Base-by-base conservation (phyloP, 768 basidiomycete species). In the Pleurotus citrinopileatus region DNA sequence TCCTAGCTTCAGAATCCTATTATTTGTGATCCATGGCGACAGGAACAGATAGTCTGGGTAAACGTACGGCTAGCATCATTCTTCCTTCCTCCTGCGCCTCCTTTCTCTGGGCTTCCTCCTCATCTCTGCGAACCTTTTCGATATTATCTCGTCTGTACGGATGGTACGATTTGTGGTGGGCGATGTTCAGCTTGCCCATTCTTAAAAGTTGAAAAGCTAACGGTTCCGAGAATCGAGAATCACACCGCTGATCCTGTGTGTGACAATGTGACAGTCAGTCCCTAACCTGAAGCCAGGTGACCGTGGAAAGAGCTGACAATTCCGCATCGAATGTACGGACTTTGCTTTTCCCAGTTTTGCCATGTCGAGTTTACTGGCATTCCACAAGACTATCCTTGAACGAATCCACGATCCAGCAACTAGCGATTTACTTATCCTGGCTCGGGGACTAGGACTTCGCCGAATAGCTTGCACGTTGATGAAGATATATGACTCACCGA, bases 401-500 rank as follows among this genome's bases (percentile, higher is more conserved):
- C 74, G 80, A 36, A 81, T 89, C 12, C 84, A 87, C 66, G 87
- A 90, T 67, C 89, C 89, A 29, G 77, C 79, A 9, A 86, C 81
- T 6, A 88, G 76, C 61, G 89, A 91, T 60, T 72, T 91, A 7
- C 68, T 91, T 34, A 67, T 99, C 37, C 72, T 99, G 27, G 95
- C 92, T 1, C 88, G 95, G 27, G 97, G 97, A 0, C 79, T 99
- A 2, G 97, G 97, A 0, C 73, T 98, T 56, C 81, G 95, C 10
- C 76, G 86, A 54, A 78, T 97, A 50, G 66, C 94, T 40, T 94
- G 91, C 71, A 89, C 87, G 0, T 79, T 98, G 36, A 78, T 98
- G 73, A 90, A 95, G 72, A 91, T 96, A 36, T 98, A 96, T 65
- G 91, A 94, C 73, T 82, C 88, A 19, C 84, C 91, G 28, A 81